Evolutionary conservation across 2,329 filamentous ascomycete genomes (phyloP).

Genomic region (Fusarium sp.): DNA sequence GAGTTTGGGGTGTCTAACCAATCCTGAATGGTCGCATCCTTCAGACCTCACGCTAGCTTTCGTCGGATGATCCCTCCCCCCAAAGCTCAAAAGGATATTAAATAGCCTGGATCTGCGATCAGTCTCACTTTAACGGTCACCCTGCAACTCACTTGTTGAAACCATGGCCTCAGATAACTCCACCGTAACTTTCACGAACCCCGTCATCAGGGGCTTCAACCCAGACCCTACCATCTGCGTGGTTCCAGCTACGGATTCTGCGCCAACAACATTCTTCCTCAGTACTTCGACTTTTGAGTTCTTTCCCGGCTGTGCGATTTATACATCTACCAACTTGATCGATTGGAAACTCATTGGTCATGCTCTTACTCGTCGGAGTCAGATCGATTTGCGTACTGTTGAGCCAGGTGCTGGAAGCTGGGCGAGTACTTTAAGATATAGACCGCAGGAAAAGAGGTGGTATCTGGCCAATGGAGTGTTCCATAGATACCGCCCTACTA

Average conservation of each 20-base stretch:
- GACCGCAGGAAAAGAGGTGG: slow-evolving; percentile 52
- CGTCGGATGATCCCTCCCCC: background rate
- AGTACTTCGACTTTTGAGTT: slow-evolving; percentile 72
- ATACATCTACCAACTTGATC: slow-evolving; percentile 64
- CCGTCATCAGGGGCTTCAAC: slow-evolving; percentile 69
- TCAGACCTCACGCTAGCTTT: background rate
- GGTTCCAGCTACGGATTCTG: slow-evolving; percentile 46
- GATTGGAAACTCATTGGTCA: slow-evolving; percentile 65
- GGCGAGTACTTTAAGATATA: slow-evolving; percentile 61
- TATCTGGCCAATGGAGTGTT: slow-evolving; percentile 61
- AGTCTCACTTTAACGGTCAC: background rate
- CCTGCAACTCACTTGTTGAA: background rate
- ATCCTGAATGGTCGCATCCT: background rate
- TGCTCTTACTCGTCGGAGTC: slow-evolving; percentile 61
- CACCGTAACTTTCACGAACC: slow-evolving; percentile 55
- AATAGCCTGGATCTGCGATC: background rate
- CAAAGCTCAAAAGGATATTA: background rate
- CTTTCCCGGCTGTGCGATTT: slow-evolving; percentile 70
- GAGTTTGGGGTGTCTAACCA: background rate
- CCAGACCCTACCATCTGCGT: slow-evolving; percentile 66
- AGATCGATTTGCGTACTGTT: slow-evolving; percentile 63
- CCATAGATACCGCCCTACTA: slow-evolving; percentile 54
- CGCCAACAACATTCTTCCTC: slow-evolving; percentile 61
- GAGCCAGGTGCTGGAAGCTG: slow-evolving; percentile 63
- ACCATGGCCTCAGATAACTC: slow-evolving; percentile 12